phyloP scores from a whole-genome alignment of 1,284 basidiomycete genomes.

The Fomitiporia mediterranea region DNA sequence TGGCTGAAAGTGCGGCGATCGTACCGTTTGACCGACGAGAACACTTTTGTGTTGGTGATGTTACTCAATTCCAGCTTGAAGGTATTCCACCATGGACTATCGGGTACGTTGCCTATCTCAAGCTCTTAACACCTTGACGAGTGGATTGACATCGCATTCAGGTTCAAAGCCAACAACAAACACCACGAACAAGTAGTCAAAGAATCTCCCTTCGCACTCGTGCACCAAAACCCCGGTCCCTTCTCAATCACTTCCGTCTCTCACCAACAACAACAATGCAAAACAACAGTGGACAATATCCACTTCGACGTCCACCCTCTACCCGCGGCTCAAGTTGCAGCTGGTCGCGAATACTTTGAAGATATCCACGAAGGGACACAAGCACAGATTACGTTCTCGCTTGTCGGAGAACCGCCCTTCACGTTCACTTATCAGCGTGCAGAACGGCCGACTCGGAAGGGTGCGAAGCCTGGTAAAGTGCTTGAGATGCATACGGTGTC shows the following conservation, averaged over 20 bases:
- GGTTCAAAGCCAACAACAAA: constrained; percentile 81
- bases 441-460: constrained; percentile 57
- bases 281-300: constrained; percentile 73
- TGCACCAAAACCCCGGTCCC: constrained; percentile 77
- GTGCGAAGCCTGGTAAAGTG: constrained; percentile 62
- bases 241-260: constrained; percentile 84
- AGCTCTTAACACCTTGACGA: constrained; percentile 9
- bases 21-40: constrained; percentile 73
- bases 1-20: constrained; percentile 93
- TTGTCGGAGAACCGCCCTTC: constrained; percentile 90
- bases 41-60: constrained; percentile 90
- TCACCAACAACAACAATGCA: constrained; percentile 88
- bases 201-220: constrained; percentile 76
- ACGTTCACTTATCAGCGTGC: constrained; percentile 90
- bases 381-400: constrained; percentile 87
- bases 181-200: constrained; percentile 71
- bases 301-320: constrained; percentile 76
- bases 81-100: constrained; percentile 96
- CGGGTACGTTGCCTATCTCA: constrained; percentile 46
- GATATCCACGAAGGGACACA: constrained; percentile 90
- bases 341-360: constrained; percentile 77
- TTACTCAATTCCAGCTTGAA: constrained; percentile 88
- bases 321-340: constrained; percentile 83
- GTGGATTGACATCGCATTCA: constrained; percentile 28
- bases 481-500: constrained; percentile 87